Base-by-base conservation (phyloP, 2,329 filamentous ascomycete species). In the Polytolypa hystricis region DNA sequence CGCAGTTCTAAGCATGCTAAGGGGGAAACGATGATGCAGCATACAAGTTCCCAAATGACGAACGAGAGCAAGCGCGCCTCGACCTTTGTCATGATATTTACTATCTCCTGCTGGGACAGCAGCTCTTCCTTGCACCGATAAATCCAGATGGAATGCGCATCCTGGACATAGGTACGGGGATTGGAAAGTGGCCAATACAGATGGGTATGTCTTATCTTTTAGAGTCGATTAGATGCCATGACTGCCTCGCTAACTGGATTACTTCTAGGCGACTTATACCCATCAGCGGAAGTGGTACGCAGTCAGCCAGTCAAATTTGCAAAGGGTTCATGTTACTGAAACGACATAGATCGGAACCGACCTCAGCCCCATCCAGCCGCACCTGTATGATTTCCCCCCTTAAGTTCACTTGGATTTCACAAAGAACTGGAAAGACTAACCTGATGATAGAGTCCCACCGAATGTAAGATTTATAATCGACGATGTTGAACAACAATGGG, bases 381-480 rank as follows among this genome's bases (percentile, higher is more conserved):
- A 23, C 11, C 27, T 32, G 37, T 39, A 25, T 10, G 36, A 11
- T n/a, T 7, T 4, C 5, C 4, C 18, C 20, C 15, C 10, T n/a
- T n/a, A n/a, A n/a, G n/a, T n/a, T n/a, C n/a, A n/a, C n/a, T n/a
- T n/a, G n/a, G n/a, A n/a, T n/a, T n/a, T n/a, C n/a, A n/a, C n/a
- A n/a, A n/a, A n/a, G n/a, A 27, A 50, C 47, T 21, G 18, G 6
- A 15, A 10, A 3, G 19, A n/a, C 28, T 32, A 30, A 30, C 9
- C 11, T 33, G 10, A 33, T 27, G 3, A 8, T 11, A 65, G 66
- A 46, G 63, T 78, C 10, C 75, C 73, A n/a, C 66, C 70, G 7
- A 79, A 79, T 46, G 64, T 73, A 12, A 64, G 61, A 6, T 78
- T 78, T 55, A 61, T 76, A 40, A 66, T 80, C 9, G 75, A 79